Base-by-base conservation (phyloP, 352 stramenopile species). In the Globisporangium nagaii region DNA sequence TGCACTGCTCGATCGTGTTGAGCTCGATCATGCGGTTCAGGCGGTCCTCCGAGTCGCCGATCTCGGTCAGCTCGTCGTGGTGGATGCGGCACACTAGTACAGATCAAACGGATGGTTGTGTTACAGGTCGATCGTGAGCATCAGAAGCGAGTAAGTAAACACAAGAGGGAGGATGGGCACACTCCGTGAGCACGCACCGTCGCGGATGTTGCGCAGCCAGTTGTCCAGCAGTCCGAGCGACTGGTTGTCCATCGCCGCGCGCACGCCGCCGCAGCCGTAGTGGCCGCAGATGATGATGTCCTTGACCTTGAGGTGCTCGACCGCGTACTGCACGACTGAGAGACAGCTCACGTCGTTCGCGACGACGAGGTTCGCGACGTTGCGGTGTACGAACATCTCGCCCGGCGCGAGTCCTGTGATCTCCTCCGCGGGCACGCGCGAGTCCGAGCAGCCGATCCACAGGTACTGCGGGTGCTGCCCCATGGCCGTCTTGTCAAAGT, bases 361-460 rank as follows among this genome's bases (percentile, higher is more conserved):
- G 13, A 84, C 74, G 40, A 88, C 77, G 19, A 89, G 50, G 63
- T 96, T 95, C 15, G 84, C 84, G 12, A 95, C 68, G 60, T 97
- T 97, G 47, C 90, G 86, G 62, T 96, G 84, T 44, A 97, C 86
- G 59, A 97, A 97, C 54, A 97, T 71, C 60, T 94, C 75, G 27
- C 90, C 90, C 4, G 79, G 75, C 10, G 87, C 60, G 15, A 90
- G 70, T 1, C 87, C 85, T 63, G 90, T 90, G 47, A 96, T 92
- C 60, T 93, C 78, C 40, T 96, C 83, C 8, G 86, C 80, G 0
- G 81, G 79, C 10, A 96, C 87, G 34, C 90, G 83, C 17, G 87
- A 88, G 69, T 97, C 87, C 25, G 84, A 86, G 75, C 89, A 95
- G 55, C 86, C 86, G 62, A 96, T 96, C 77, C 85, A 95, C 19